Evolutionary conservation across 225 moss, liverwort and hornwort species (phyloP), one percentile per base, ranked within the genome.

Genomic region (Antitrichia curtipendula): DNA sequence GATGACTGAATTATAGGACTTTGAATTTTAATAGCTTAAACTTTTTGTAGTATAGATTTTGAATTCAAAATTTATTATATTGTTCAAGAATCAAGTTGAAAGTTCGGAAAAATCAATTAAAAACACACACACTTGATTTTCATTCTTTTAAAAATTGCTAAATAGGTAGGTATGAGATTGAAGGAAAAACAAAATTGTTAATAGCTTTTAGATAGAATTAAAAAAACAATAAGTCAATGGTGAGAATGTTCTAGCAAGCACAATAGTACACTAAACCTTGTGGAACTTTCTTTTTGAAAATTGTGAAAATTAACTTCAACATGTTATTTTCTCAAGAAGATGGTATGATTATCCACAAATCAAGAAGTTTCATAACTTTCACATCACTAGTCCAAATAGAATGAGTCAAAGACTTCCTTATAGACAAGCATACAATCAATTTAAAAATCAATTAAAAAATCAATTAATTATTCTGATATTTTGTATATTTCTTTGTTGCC

Each of bases 371-470:
- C 3, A n/a, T 66, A 21, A 6, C 6, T n/a, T 63, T 66, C 9
- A 36, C 20, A 65, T 65, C 65, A n/a, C 66, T 66, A 66, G 3
- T 22, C 6, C 21, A n/a, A 66, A n/a, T 66, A 12, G n/a, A 66
- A 66, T 22, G 7, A 66, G 12, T n/a, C 7, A 21, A n/a, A n/a
- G 0, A 7, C 22, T 66, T n/a, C 7, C 6, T 12, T 12, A 0
- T 66, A n/a, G 4, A 38, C 38, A 66, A 66, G 2, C 7, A 66
- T n/a, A 10, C 21, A 66, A 66, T n/a, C 21, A 3, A n/a, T n/a
- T n/a, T n/a, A n/a, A n/a, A n/a, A n/a, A n/a, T n/a, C n/a, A n/a
- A n/a, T n/a, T 12, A 1, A 21, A 2, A 66, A n/a, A 21, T 2
- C 16, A 17, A 7, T 63, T 4, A 5, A 7, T 4, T 29, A 29